Evolutionary conservation across 768 basidiomycete species (phyloP), one percentile per base, ranked within the genome.

Genomic region (Leucogyrophana mollusca): DNA sequence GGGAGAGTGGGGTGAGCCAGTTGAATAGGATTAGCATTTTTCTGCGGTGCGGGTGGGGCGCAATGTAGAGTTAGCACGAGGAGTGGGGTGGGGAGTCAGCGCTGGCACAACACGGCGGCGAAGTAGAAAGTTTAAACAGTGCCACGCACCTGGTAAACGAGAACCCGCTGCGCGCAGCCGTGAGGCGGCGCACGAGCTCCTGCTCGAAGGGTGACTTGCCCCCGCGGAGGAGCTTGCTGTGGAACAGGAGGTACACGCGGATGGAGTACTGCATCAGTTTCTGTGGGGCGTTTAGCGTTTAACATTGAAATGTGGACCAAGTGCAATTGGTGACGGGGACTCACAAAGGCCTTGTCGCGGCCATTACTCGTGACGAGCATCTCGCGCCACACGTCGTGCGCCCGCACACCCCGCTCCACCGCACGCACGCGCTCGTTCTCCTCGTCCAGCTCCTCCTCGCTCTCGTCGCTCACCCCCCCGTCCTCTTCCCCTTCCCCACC

Each of bases 261-360:
- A 93, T 79, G 18, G 85, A 77, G 62, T 92, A 93, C 71, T 93
- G 90, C 46, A 93, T 81, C 45, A 91, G 57, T 90, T 93, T 93
- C 90, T 25, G 30, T 13, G 40, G 41, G 3, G 39, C 27, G 40
- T 57, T 42, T 51, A 34, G 22, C 20, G 6, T 10, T 3, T 22
- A n/a, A 33, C 24, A 23, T 20, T 32, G 14, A 37, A 16, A 8
- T 7, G 35, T 9, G 7, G 16, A 37, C 16, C 6, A n/a, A 8
- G 16, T 16, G n/a, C 27, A 33, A 49, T 33, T 30, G 23, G 25
- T 34, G 37, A 38, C 36, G 27, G 37, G 35, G 33, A 77, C 87
- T 58, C 68, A 92, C 90, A 60, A 93, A 85, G 22, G 82, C 80
- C 69, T 93, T 93, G 66, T 93, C 90, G 55, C 90, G 75, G 41